Percentiles rank a stretch among this genome's conserved stretches.
Conservation (phyloP, 2,329 filamentous ascomycete genomes). For the Drechslerella stenobrocha region DNA sequence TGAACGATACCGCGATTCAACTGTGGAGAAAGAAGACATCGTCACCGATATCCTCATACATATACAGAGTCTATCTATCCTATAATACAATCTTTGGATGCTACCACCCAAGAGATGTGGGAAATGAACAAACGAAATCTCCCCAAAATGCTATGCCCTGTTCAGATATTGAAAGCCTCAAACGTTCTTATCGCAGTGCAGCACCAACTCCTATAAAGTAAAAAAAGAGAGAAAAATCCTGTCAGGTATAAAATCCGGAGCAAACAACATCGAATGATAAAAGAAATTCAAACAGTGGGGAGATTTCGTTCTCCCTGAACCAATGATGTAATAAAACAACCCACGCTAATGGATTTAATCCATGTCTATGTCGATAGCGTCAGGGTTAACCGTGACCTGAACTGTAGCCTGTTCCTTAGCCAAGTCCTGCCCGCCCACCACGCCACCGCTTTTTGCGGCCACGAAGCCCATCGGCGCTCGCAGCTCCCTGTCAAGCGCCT, state of each 20-base stretch:
- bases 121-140: background rate
- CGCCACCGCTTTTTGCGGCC: conserved; percentile 71
- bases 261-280: background rate
- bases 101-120: conserved; percentile 16
- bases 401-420: conserved; percentile 54
- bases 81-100: conserved; percentile 45
- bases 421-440: conserved; percentile 64
- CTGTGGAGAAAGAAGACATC: background rate
- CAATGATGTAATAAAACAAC: no score
- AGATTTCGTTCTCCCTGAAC: no score
- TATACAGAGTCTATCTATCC: conserved; percentile 15
- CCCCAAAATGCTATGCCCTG: background rate
- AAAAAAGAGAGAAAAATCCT: conserved; percentile 20
- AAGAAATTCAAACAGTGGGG: background rate
- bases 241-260: conserved; percentile 25
- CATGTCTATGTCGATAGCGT: conserved; percentile 80
- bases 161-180: conserved; percentile 3
- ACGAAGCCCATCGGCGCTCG: conserved; percentile 88
- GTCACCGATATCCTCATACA: background rate
- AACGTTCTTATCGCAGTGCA: conserved; percentile 35
- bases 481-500: conserved; percentile 82
- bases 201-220: conserved; percentile 43
- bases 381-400: conserved; percentile 69
- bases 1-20: no score
- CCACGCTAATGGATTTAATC: no score